Evolutionary conservation across 2,329 filamentous ascomycete genomes (phyloP).

Genomic region (Gyromitra esculenta): DNA sequence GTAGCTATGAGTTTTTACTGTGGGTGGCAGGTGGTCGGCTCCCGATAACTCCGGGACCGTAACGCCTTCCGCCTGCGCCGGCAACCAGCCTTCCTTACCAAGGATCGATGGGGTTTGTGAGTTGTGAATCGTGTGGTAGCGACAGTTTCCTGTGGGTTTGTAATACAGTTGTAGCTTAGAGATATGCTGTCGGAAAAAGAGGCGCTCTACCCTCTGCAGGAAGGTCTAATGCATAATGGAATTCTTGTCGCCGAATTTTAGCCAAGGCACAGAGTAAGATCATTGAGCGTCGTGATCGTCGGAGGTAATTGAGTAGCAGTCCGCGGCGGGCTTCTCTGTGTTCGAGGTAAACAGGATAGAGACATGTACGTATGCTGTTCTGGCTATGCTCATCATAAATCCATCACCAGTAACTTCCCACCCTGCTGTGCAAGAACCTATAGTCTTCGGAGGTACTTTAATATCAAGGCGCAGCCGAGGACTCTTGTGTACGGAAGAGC

Average conservation of each 20-base stretch:
- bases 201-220: slow-evolving; percentile 12
- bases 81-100: slow-evolving; percentile 20
- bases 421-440: not conserved
- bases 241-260: slow-evolving; percentile 9
- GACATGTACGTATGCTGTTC: not conserved
- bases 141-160: slow-evolving; percentile 21
- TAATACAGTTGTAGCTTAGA: slow-evolving; percentile 23
- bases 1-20: slow-evolving; percentile 12
- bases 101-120: slow-evolving; percentile 16
- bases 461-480: slow-evolving; percentile 40
- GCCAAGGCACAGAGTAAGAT: slow-evolving; percentile 18
- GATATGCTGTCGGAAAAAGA: slow-evolving; percentile 18
- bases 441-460: slow-evolving; percentile 28
- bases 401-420: not conserved
- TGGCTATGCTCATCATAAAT: not conserved
- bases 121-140: slow-evolving; percentile 14
- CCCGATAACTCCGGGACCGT: slow-evolving; percentile 43
- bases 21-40: slow-evolving; percentile 22
- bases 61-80: slow-evolving; percentile 7
- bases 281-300: slow-evolving; percentile 13
- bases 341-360: slow-evolving; percentile 6
- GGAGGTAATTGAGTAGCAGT: slow-evolving; percentile 1
- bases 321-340: not conserved
- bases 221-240: slow-evolving; percentile 11
- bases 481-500: slow-evolving; percentile 28